Evolutionary conservation across 768 basidiomycete species (phyloP).

Genomic region (Tulasnella sp.): DNA sequence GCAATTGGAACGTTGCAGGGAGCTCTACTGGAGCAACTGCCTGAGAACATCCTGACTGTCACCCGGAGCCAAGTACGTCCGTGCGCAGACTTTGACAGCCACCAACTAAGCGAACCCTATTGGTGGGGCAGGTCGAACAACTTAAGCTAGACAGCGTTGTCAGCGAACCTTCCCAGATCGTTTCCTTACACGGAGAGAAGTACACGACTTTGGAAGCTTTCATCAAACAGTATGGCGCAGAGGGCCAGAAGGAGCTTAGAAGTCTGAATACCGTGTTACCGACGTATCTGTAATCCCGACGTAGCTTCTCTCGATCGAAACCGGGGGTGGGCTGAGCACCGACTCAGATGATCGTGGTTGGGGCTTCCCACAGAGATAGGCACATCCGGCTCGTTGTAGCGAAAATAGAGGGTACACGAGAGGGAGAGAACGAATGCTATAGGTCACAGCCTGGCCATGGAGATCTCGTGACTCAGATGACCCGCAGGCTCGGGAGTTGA

Average conservation of each 20-base stretch:
- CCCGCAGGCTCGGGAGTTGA: constrained; percentile 1
- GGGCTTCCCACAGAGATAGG: constrained; percentile 15
- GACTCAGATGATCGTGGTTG: constrained; percentile 2
- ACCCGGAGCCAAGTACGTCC: constrained; percentile 67
- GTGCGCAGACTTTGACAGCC: constrained; percentile 5
- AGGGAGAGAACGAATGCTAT: background rate
- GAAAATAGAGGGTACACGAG: background rate
- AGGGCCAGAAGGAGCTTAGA: constrained; percentile 43
- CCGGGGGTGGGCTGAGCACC: background rate
- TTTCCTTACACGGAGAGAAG: constrained; percentile 28
- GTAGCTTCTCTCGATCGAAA: background rate
- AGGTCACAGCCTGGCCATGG: background rate
- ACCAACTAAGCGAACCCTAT: background rate
- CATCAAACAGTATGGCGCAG: constrained; percentile 18
- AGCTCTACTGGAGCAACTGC: constrained; percentile 63
- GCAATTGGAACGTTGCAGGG: constrained; percentile 67
- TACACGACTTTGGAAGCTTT: constrained; percentile 29
- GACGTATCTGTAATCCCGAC: constrained; percentile 47
- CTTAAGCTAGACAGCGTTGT: constrained; percentile 36
- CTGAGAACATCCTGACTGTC: constrained; percentile 66
- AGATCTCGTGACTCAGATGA: background rate
- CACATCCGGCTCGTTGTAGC: constrained; percentile 1
- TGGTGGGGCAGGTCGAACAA: constrained; percentile 34
- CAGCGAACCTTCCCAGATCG: constrained; percentile 23
- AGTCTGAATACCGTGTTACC: constrained; percentile 61